A percentile compares a stretch with the other conserved stretches of the same genome.
Evolutionary conservation across 1,139 yeast species (phyloP).

Genomic region (Nakaseomyces bracarensis): DNA sequence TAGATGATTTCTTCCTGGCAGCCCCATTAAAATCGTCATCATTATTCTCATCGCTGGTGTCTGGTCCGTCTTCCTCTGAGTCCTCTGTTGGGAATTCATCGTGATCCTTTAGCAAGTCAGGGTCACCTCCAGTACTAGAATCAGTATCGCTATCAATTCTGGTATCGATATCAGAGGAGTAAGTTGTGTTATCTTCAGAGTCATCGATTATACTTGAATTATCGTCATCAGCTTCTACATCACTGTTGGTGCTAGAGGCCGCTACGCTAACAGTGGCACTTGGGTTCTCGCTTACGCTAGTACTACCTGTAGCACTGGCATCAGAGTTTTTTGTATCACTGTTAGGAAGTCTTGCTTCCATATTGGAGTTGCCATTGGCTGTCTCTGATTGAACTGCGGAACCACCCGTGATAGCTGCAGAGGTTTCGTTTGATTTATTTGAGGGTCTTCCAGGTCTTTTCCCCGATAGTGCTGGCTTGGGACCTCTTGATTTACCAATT

Average conservation of each 20-base stretch:
- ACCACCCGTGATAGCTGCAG: too few relatives aligned
- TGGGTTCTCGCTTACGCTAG: too few relatives aligned
- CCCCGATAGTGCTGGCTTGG: not conserved
- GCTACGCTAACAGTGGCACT: slow-evolving; percentile 5
- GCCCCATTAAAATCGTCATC: slow-evolving; percentile 24
- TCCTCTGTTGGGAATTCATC: slow-evolving; percentile 12
- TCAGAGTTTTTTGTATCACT: not conserved
- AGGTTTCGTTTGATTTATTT: too few relatives aligned
- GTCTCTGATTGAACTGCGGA: too few relatives aligned
- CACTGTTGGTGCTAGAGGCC: slow-evolving; percentile 1
- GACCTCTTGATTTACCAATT: not conserved
- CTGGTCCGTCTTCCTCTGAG: slow-evolving; percentile 13
- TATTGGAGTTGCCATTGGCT: too few relatives aligned
- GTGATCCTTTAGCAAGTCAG: slow-evolving; percentile 10
- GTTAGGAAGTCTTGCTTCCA: too few relatives aligned
- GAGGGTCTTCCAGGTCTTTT: not conserved
- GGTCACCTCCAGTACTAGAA: slow-evolving; percentile 11
- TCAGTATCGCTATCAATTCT: slow-evolving; percentile 14
- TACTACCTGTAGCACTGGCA: too few relatives aligned
- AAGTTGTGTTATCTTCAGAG: slow-evolving; percentile 9
- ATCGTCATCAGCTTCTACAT: slow-evolving; percentile 6
- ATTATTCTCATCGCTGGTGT: slow-evolving; percentile 19
- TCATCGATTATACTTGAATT: slow-evolving; percentile 13
- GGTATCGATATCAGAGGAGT: slow-evolving; percentile 11
- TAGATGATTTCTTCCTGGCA: slow-evolving; percentile 12